phyloP scores from a whole-genome alignment of 2,329 filamentous ascomycete species.

The Albophoma yamanashiensis region DNA sequence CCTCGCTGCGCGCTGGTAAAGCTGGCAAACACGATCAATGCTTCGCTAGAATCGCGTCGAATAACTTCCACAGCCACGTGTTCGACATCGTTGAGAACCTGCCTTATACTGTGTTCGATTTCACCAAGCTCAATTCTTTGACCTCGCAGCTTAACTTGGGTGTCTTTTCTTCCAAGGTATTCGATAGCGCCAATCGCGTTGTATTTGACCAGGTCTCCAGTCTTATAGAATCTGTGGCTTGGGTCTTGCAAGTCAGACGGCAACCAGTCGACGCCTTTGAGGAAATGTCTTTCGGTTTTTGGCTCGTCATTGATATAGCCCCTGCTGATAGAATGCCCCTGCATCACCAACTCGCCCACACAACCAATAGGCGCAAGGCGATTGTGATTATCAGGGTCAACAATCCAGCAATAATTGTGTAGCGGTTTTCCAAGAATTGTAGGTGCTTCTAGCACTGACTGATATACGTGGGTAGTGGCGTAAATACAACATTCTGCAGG shows the following conservation, averaged over 20 bases:
- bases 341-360: constrained; percentile 11
- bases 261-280: constrained; percentile 9
- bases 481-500: constrained; percentile 8
- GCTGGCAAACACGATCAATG: background rate
- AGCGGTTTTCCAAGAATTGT: background rate
- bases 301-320: constrained; percentile 32
- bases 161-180: background rate
- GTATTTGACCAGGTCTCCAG: constrained; percentile 5
- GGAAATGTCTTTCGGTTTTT: constrained; percentile 15
- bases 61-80: constrained; percentile 2
- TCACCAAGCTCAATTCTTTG: constrained; percentile 11
- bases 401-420: constrained; percentile 9
- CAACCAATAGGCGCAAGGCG: constrained; percentile 9
- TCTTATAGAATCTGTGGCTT: constrained; percentile 12
- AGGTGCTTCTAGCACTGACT: constrained; percentile 1
- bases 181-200: background rate
- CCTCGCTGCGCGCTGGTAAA: background rate
- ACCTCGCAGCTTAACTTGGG: constrained; percentile 7
- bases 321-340: constrained; percentile 27
- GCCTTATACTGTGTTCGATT: constrained; percentile 5
- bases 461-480: background rate
- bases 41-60: background rate
- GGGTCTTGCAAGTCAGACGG: constrained; percentile 9
- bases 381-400: constrained; percentile 7
- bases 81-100: background rate